Conservation (phyloP, 352 stramenopile species). For the Pythium monospermum region DNA sequence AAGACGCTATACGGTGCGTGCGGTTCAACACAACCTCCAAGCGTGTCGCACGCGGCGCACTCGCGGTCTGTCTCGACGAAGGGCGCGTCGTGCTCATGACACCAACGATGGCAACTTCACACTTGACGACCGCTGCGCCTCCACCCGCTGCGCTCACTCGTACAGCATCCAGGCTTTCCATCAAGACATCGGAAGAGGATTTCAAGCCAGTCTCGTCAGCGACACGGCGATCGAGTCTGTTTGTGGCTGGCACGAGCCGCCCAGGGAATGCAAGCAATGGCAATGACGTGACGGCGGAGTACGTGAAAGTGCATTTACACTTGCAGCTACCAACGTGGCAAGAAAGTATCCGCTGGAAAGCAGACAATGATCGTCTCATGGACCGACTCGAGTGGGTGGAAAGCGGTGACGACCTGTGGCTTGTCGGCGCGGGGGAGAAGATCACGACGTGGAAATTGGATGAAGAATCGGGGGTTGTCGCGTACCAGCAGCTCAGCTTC, state of each 20-base stretch:
- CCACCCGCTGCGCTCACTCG: constrained; percentile 5
- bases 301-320: constrained; percentile 67
- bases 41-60: constrained; percentile 41
- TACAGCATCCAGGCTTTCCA: constrained; percentile 14
- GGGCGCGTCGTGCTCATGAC: constrained; percentile 59
- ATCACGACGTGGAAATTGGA: constrained; percentile 81
- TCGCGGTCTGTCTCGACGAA: constrained; percentile 61
- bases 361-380: constrained; percentile 44
- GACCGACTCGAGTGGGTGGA: constrained; percentile 75
- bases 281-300: constrained; percentile 30
- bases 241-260: not conserved
- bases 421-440: constrained; percentile 61
- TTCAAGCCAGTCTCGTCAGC: constrained; percentile 17
- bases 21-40: constrained; percentile 44
- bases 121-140: constrained; percentile 12
- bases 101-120: constrained; percentile 20
- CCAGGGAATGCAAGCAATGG: not conserved
- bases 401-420: constrained; percentile 60
- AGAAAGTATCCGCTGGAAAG: constrained; percentile 67
- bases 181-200: constrained; percentile 15
- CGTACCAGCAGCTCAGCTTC: constrained; percentile 72
- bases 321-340: constrained; percentile 60
- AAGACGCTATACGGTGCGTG: constrained; percentile 42
- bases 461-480: constrained; percentile 66
- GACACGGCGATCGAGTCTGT: constrained; percentile 12